phyloP scores from a whole-genome alignment of 345 rosid species.

The Brassica incana region DNA sequence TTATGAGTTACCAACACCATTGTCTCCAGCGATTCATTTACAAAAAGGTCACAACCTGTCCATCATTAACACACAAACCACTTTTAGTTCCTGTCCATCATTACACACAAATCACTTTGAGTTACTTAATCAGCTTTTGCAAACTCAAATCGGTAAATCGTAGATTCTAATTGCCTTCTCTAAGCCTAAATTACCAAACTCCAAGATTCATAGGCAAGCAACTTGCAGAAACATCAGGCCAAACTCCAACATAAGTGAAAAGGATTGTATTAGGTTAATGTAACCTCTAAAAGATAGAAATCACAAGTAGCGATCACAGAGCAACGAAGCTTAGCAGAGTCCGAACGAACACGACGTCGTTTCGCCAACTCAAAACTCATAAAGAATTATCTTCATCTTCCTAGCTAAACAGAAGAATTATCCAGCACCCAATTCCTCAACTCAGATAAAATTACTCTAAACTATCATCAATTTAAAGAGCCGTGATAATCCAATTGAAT shows the following conservation, averaged over 20 bases:
- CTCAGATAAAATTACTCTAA: no score
- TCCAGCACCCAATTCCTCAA: no score
- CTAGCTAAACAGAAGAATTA: no score
- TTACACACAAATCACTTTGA: slow-evolving; percentile 18
- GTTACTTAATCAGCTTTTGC: neutral
- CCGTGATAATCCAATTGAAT: no score
- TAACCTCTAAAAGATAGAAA: slow-evolving; percentile 10
- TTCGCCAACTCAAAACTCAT: neutral
- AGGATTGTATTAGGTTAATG: neutral
- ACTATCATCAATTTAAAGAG: no score
- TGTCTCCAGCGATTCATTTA: slow-evolving; percentile 63
- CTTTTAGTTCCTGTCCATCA: slow-evolving; percentile 31
- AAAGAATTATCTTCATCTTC: no score
- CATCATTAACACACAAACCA: slow-evolving; percentile 1
- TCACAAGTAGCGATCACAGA: neutral
- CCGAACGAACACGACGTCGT: neutral
- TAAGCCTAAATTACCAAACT: no score
- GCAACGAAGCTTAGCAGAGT: slow-evolving; percentile 6
- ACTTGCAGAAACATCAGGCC: neutral
- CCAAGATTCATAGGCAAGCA: neutral
- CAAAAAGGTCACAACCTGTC: slow-evolving; percentile 28
- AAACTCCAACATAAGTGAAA: neutral
- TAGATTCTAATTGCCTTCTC: neutral
- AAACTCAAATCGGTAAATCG: neutral
- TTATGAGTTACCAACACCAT: slow-evolving; percentile 93